phyloP scores from a whole-genome alignment of 2,329 filamentous ascomycete genomes.

The Dendryphion nanum region DNA sequence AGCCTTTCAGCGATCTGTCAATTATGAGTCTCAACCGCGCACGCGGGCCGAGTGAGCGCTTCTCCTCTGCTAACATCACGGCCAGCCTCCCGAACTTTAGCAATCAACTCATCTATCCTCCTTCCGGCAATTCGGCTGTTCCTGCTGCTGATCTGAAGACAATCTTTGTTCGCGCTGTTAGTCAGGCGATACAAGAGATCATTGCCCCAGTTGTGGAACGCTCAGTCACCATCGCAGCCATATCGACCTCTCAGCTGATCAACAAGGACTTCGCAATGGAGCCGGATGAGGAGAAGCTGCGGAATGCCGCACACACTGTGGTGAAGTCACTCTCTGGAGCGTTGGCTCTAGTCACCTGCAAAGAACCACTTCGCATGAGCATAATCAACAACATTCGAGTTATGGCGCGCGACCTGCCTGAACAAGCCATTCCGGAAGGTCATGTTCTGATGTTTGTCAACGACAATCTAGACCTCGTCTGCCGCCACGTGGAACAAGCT shows the following conservation, averaged over 20 bases:
- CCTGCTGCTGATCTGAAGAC: conserved; percentile 61
- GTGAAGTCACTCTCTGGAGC: conserved; percentile 93
- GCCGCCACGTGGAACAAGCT: conserved; percentile 90
- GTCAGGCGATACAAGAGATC: conserved; percentile 89
- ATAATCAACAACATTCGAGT: conserved; percentile 98
- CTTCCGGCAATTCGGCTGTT: conserved; percentile 67
- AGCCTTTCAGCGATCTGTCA: conserved; percentile 79
- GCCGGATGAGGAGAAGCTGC: conserved; percentile 80
- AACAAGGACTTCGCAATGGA: conserved; percentile 96
- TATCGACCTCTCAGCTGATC: conserved; percentile 92
- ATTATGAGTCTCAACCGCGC: conserved; percentile 60
- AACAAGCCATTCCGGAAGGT: conserved; percentile 82
- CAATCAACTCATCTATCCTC: conserved; percentile 73
- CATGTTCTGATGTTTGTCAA: conserved; percentile 99
- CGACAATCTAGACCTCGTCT: conserved; percentile 91
- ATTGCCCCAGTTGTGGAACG: conserved; percentile 96
- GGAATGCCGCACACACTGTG: conserved; percentile 86
- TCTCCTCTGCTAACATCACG: conserved; percentile 75
- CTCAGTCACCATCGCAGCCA: conserved; percentile 95
- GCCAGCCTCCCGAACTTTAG: conserved; percentile 82
- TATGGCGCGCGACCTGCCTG: conserved; percentile 63
- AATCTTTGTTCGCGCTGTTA: conserved; percentile 83
- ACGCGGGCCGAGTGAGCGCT: conserved; percentile 65
- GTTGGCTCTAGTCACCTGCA: conserved; percentile 94
- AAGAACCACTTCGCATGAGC: conserved; percentile 92